Percentiles rank a stretch among this genome's conserved stretches.
phyloP scores from a whole-genome alignment of 139 green algal species.

The Coccomyxa sp. region DNA sequence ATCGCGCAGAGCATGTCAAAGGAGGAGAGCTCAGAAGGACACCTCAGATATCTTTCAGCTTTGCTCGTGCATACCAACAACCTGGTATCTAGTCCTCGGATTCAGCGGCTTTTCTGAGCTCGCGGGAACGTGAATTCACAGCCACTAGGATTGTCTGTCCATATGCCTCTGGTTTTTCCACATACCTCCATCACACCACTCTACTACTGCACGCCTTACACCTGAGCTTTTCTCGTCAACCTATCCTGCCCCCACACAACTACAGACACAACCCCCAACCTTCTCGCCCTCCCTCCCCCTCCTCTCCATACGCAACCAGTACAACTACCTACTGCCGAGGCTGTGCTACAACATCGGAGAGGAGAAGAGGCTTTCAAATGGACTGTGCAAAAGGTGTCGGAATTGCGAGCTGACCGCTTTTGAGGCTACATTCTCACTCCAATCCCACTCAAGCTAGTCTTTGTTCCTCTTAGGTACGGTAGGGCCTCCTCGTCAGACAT shows the following conservation, averaged over 20 bases:
- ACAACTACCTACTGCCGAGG: too few species aligned
- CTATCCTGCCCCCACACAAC: too few species aligned
- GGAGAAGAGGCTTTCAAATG: not conserved
- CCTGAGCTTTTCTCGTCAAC: too few species aligned
- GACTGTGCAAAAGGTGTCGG: not conserved
- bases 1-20: not conserved
- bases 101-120: not conserved
- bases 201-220: too few species aligned
- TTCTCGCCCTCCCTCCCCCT: not conserved
- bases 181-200: too few species aligned
- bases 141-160: not conserved
- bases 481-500: not conserved
- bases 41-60: not conserved
- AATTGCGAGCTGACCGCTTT: not conserved
- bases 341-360: not conserved
- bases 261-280: too few species aligned
- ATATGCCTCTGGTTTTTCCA: too few species aligned
- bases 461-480: not conserved
- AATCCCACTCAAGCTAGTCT: not conserved
- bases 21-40: not conserved
- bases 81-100: not conserved
- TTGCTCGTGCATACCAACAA: not conserved
- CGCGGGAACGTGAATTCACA: not conserved
- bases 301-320: not conserved
- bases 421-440: conserved; percentile 1